A percentile compares a stretch with the other conserved stretches of the same genome.
phyloP scores from a whole-genome alignment of 805 yeast genomes.

The Wickerhamomyces bovis region DNA sequence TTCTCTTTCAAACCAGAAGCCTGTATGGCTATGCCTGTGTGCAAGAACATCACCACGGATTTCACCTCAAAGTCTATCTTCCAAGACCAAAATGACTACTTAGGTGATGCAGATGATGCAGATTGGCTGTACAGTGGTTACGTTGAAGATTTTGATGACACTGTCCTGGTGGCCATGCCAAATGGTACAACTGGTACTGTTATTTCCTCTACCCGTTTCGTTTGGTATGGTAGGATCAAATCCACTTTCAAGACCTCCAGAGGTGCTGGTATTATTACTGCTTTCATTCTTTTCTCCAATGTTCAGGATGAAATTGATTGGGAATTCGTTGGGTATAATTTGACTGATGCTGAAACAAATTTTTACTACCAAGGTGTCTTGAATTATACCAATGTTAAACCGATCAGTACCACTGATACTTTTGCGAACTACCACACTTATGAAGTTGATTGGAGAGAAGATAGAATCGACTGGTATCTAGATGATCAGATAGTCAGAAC shows the following conservation, averaged over 20 bases:
- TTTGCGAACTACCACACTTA: constrained; percentile 67
- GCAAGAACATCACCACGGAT: constrained; percentile 41
- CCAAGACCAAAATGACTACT: constrained; percentile 21
- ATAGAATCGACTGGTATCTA: constrained; percentile 59
- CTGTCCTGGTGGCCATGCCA: constrained; percentile 72
- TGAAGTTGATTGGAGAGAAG: constrained; percentile 79
- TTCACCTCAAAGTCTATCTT: constrained; percentile 33
- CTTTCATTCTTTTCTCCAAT: constrained; percentile 75
- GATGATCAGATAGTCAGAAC: constrained; percentile 69
- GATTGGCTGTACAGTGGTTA: constrained; percentile 69
- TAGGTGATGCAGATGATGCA: constrained; percentile 63
- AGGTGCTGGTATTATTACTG: constrained; percentile 77
- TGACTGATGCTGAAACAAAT: constrained; percentile 66
- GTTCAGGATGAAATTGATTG: constrained; percentile 88
- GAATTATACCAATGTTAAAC: constrained; percentile 55
- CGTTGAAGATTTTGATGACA: constrained; percentile 46
- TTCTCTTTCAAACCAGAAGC: constrained; percentile 34
- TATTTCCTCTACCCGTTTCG: constrained; percentile 65
- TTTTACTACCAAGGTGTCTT: constrained; percentile 71
- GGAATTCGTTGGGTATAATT: constrained; percentile 77
- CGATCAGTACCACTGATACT: constrained; percentile 43
- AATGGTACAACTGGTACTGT: constrained; percentile 70
- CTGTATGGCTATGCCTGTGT: constrained; percentile 83
- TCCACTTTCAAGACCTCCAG: constrained; percentile 69
- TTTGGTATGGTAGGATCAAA: constrained; percentile 84